Percentiles rank a stretch among this genome's conserved stretches.
Evolutionary conservation across 2,329 filamentous ascomycete species (phyloP).

Genomic region (Helotiales sp.): DNA sequence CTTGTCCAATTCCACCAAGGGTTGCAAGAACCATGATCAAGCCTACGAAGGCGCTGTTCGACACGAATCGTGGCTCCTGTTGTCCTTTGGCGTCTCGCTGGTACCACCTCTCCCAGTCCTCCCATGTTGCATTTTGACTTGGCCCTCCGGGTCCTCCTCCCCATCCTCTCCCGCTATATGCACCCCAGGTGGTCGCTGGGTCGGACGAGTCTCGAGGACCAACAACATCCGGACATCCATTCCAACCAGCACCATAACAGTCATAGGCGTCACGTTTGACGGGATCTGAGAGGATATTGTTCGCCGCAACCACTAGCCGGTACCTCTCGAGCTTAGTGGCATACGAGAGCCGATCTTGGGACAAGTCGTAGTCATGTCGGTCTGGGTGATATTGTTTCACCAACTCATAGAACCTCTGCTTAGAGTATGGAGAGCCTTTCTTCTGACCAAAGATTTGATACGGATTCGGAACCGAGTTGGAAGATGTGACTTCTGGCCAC

Average conservation of each 20-base stretch:
- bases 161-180: constrained; percentile 26
- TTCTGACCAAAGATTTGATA: constrained; percentile 79
- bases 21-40: constrained; percentile 70
- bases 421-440: constrained; percentile 70
- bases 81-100: constrained; percentile 47
- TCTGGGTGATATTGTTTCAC: constrained; percentile 98
- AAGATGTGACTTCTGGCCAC: constrained; percentile 34
- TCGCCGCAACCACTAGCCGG: constrained; percentile 81
- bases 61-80: constrained; percentile 65
- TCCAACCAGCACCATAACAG: constrained; percentile 78
- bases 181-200: constrained; percentile 28
- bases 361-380: constrained; percentile 44
- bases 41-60: constrained; percentile 75
- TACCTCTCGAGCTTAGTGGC: constrained; percentile 81
- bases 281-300: constrained; percentile 83
- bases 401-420: constrained; percentile 82
- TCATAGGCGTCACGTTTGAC: constrained; percentile 81
- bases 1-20: constrained; percentile 71
- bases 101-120: constrained; percentile 91
- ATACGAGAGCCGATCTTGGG: constrained; percentile 51
- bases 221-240: constrained; percentile 42
- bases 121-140: constrained; percentile 86
- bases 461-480: constrained; percentile 56
- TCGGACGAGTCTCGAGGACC: constrained; percentile 30
- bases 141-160: constrained; percentile 41